Evolutionary conservation across 352 stramenopile genomes (phyloP).

Genomic region (Phytophthora constricta): DNA sequence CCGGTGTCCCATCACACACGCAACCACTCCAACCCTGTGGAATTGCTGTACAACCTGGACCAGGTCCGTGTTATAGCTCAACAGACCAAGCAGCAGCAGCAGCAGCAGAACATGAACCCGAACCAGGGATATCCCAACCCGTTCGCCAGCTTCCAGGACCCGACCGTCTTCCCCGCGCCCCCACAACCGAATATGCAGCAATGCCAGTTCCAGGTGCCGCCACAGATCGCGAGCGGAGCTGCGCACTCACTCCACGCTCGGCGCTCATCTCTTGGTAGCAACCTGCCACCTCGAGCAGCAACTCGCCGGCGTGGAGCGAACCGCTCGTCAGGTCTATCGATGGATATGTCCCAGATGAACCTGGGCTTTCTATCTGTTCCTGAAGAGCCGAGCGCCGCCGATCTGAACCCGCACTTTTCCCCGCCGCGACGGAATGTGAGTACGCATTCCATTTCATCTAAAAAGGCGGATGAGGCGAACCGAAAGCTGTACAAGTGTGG

Average conservation of each 20-base stretch:
- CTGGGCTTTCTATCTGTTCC: slow-evolving; percentile 71
- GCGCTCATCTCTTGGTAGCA: slow-evolving; percentile 57
- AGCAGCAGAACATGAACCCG: slow-evolving; percentile 38
- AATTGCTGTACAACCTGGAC: slow-evolving; percentile 78
- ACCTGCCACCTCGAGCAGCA: slow-evolving; percentile 37
- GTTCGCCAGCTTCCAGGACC: slow-evolving; percentile 42
- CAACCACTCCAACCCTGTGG: slow-evolving; percentile 81
- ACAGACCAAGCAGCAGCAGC: slow-evolving; percentile 60
- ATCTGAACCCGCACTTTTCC: slow-evolving; percentile 39
- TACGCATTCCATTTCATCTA: slow-evolving; percentile 27
- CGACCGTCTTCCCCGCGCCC: slow-evolving; percentile 31
- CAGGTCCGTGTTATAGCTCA: slow-evolving; percentile 73
- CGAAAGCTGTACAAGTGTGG: slow-evolving; percentile 90
- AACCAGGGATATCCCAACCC: slow-evolving; percentile 43
- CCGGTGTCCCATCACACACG: slow-evolving; percentile 58
- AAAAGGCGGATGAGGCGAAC: slow-evolving; percentile 60
- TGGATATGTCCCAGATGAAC: slow-evolving; percentile 88
- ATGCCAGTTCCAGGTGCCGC: slow-evolving; percentile 60
- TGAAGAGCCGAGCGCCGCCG: slow-evolving; percentile 61
- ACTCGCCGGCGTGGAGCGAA: slow-evolving; percentile 40
- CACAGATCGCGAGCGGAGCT: slow-evolving; percentile 61
- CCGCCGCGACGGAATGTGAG: slow-evolving; percentile 32
- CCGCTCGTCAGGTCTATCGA: slow-evolving; percentile 77
- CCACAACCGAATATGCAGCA: slow-evolving; percentile 32
- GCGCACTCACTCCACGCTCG: slow-evolving; percentile 65